A percentile compares a stretch with the other conserved stretches of the same genome.
These are phyloP conservation scores for Polychytrium aggregatum DNA, from an alignment of 192 early-diverging fungal genomes.

Conservation along the genomic window DNA sequence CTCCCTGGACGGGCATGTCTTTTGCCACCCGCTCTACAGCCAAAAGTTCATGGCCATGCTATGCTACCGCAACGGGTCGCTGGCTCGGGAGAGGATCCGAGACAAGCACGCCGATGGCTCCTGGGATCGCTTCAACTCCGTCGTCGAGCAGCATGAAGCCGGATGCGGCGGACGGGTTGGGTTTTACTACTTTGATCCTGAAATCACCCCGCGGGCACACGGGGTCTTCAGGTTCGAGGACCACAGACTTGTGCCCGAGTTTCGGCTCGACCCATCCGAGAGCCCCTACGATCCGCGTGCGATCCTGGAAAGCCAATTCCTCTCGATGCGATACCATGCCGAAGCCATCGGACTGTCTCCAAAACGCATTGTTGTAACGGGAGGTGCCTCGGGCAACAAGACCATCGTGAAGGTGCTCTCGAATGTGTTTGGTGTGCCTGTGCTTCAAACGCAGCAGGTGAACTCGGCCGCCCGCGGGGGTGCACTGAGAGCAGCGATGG, in stretches of 20 bases:
- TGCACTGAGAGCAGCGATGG: slow-evolving; percentile 39
- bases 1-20: slow-evolving; percentile 36
- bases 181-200: slow-evolving; percentile 62
- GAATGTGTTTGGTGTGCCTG: slow-evolving; percentile 59
- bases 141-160: slow-evolving; percentile 10
- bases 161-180: slow-evolving; percentile 30
- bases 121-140: slow-evolving; percentile 50
- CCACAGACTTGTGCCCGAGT: slow-evolving; percentile 1
- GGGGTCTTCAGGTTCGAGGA: slow-evolving; percentile 53
- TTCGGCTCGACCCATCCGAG: too few relatives aligned
- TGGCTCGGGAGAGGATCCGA: slow-evolving; percentile 61
- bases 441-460: slow-evolving; percentile 29
- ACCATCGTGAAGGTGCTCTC: slow-evolving; percentile 47
- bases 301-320: slow-evolving; percentile 61
- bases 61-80: slow-evolving; percentile 77
- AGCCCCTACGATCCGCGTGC: slow-evolving; percentile 33
- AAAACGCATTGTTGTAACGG: slow-evolving; percentile 53
- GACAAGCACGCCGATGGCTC: slow-evolving; percentile 33
- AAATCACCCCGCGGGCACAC: slow-evolving; percentile 63
- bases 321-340: slow-evolving; percentile 46
- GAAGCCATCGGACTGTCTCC: background rate
- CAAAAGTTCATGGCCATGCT: slow-evolving; percentile 61
- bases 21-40: slow-evolving; percentile 53
- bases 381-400: slow-evolving; percentile 58
- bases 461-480: slow-evolving; percentile 54